These are phyloP conservation scores for Paramecium tetraurelia DNA, from an alignment of 73 alveolate genomes.

Conservation along the genomic window DNA sequence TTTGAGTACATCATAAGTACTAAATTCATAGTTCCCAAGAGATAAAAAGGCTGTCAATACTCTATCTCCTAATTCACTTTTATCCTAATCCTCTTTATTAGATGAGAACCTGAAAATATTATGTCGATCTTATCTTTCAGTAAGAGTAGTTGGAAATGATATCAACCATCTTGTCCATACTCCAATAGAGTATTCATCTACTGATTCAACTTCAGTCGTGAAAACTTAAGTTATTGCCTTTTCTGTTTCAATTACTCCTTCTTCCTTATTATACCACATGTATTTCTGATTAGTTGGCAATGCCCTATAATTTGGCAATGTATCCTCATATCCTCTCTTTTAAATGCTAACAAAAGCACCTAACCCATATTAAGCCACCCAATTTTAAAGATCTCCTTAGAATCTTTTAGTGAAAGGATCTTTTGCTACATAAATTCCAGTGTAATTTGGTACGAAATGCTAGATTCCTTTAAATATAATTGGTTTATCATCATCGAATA, in stretches of 20 bases:
- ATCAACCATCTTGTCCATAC: constrained; percentile 20
- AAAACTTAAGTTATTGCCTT: not conserved
- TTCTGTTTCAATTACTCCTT: not conserved
- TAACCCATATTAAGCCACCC: not conserved
- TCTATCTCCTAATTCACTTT: constrained; percentile 35
- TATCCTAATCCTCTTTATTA: constrained; percentile 21
- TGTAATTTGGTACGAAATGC: not conserved
- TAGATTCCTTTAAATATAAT: not conserved
- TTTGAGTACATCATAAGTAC: constrained; percentile 34
- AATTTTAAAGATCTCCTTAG: not conserved
- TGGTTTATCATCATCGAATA: constrained; percentile 15
- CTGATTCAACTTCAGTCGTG: constrained; percentile 20
- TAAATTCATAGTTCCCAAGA: not conserved
- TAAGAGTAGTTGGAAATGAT: constrained; percentile 1
- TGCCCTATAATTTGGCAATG: not conserved
- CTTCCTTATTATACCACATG: not conserved
- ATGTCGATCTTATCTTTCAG: constrained; percentile 15
- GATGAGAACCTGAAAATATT: not conserved
- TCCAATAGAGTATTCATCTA: constrained; percentile 12
- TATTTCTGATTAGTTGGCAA: not conserved
- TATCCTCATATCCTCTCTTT: constrained; percentile 33
- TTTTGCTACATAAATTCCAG: not conserved
- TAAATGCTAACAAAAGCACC: not conserved
- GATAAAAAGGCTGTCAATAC: not conserved
- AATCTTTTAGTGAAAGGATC: constrained; percentile 17